Conservation (phyloP, 257 asterid species). For the Forsythia suspensa region DNA sequence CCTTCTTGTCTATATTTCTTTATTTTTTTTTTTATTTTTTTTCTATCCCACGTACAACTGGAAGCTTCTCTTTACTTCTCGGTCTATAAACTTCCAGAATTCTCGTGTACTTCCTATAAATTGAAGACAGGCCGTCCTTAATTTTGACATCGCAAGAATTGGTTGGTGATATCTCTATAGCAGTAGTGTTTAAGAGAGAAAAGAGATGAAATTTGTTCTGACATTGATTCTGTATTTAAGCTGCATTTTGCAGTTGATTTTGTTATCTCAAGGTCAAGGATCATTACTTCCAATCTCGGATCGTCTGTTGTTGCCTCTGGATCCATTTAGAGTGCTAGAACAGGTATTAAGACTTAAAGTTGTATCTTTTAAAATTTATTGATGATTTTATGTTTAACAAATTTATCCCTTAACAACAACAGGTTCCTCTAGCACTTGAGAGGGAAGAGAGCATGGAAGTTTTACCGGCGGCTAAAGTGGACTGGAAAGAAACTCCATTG, state of each 20-base stretch:
- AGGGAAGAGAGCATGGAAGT: neutral
- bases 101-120: neutral
- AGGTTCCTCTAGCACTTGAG: neutral
- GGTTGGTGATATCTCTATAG: neutral
- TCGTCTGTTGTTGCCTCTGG: neutral
- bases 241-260: constrained; percentile 5
- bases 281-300: constrained; percentile 26
- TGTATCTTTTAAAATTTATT: too few relatives aligned
- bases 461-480: constrained; percentile 18
- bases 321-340: constrained; percentile 32
- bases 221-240: neutral
- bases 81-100: neutral
- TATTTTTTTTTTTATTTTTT: too few relatives aligned
- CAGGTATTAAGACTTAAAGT: neutral
- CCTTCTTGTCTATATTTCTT: neutral
- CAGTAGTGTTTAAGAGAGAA: neutral
- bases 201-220: neutral
- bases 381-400: too few relatives aligned
- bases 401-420: too few relatives aligned
- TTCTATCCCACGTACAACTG: neutral
- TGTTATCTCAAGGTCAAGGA: neutral
- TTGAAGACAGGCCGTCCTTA: neutral
- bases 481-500: constrained; percentile 32
- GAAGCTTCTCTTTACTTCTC: neutral
- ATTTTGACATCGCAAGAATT: neutral